Evolutionary conservation across 208 protist species (phyloP).

Genomic region (Tritrichomonas musculus): DNA sequence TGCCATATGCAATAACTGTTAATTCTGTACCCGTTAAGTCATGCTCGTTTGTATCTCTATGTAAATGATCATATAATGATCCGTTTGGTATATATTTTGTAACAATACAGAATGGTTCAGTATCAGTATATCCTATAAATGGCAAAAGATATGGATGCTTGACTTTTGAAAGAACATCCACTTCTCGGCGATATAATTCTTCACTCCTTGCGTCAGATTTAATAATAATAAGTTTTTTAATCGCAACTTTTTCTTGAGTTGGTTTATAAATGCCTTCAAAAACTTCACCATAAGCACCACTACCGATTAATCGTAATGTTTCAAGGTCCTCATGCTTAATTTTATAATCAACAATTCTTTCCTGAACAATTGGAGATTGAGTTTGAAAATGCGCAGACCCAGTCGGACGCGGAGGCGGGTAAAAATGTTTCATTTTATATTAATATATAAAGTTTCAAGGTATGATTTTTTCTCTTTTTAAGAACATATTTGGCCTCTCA

Average conservation of each 20-base stretch:
- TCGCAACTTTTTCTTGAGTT: not conserved
- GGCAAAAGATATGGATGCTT: not conserved
- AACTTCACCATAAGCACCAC: not conserved
- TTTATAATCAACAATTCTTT: no score
- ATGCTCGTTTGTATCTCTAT: no score
- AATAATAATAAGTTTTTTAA: not conserved
- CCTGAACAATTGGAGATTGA: no score
- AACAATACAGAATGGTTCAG: not conserved
- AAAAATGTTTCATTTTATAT: no score
- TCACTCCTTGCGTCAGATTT: not conserved
- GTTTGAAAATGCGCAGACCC: no score
- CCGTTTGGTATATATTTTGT: conserved; percentile 3
- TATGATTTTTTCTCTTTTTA: no score
- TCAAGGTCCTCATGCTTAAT: not conserved
- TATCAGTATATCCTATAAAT: not conserved
- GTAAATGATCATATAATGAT: not conserved
- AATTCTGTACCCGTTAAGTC: not conserved
- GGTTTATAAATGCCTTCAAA: not conserved
- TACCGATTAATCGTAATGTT: not conserved
- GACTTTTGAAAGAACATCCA: not conserved
- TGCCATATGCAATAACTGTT: not conserved
- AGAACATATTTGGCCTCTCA: no score
- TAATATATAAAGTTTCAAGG: no score
- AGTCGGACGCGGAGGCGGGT: no score
- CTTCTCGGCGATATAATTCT: not conserved